Conservation (phyloP, 2,329 filamentous ascomycete genomes). For the Hirsutella minnesotensis region DNA sequence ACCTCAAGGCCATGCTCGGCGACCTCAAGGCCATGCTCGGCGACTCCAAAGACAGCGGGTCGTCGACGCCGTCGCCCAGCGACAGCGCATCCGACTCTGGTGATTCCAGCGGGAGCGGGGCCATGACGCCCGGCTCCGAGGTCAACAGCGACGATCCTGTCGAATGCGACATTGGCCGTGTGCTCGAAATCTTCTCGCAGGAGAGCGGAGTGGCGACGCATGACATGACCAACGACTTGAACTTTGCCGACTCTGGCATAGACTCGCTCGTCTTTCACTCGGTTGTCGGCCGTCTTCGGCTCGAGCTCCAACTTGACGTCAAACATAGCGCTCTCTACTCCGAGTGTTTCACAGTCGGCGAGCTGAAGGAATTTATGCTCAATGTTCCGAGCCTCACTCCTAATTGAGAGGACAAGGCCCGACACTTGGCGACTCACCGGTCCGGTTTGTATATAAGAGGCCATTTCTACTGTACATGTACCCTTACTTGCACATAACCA, state of each 20-base stretch:
- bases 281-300: slow-evolving; percentile 41
- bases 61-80: no score
- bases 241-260: slow-evolving; percentile 44
- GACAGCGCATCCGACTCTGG: neutral
- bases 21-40: neutral
- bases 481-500: no score
- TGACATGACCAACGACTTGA: slow-evolving; percentile 25
- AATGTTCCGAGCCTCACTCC: no score
- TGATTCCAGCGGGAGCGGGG: neutral
- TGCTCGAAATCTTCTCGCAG: slow-evolving; percentile 1
- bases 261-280: slow-evolving; percentile 49
- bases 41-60: no score
- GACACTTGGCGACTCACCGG: no score
- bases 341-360: no score
- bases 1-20: slow-evolving; percentile 1
- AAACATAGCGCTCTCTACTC: no score
- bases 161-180: slow-evolving; percentile 1
- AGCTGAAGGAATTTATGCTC: no score
- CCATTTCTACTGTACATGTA: no score
- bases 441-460: no score
- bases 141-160: neutral
- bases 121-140: neutral
- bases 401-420: no score
- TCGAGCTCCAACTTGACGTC: slow-evolving; percentile 43
- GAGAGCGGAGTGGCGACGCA: slow-evolving; percentile 5